Evolutionary conservation across 1,284 basidiomycete species (phyloP), one percentile per base, ranked within the genome.

Genomic region (Puccinia horiana): DNA sequence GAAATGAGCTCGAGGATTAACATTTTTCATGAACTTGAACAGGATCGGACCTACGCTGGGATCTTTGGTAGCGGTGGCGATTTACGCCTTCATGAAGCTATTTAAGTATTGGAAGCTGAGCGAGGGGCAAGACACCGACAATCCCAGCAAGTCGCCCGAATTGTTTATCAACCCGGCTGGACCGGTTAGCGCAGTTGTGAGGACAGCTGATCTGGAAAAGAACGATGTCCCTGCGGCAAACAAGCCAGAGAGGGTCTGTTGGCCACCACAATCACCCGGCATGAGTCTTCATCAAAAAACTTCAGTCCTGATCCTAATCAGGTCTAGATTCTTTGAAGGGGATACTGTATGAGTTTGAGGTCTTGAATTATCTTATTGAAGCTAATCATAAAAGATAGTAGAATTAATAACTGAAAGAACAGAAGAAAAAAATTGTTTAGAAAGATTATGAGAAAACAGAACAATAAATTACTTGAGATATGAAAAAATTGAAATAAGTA

Each of bases 91-190:
- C 20, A 72, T 70, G 77, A 80, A 80, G 54, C 52, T 49, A 14
- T 52, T 72, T 47, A 72, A 56, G 52, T 80, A 80, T 61, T 80
- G 77, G 77, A 80, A 80, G 40, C 49, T 80, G n/a, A 80, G 29
- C 20, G 49, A 80, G 37, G 77, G 77, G 26, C 79, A 81, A 81
- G 79, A 81, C 61, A 81, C 69, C 18, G 79, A 81, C 52, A 58
- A 56, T 29, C 67, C 79, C 1, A 81, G 79, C 70, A 61, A 74
- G 61, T 81, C 79, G n/a, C 79, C 79, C 69, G 42, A 67, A 18
- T 44, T 81, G 12, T 81, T 81, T 76, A 61, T 42, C 16, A 40
- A 44, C 26, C 73, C 29, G 40, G 18, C 23, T 8, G 35, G 32
- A 44, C 70, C 44, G 20, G 47, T 37, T 3, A 73, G 6, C 18